Percentiles rank a stretch among this genome's conserved stretches.
phyloP scores from a whole-genome alignment of 2,329 filamentous ascomycete genomes.

The Ilyonectria robusta region DNA sequence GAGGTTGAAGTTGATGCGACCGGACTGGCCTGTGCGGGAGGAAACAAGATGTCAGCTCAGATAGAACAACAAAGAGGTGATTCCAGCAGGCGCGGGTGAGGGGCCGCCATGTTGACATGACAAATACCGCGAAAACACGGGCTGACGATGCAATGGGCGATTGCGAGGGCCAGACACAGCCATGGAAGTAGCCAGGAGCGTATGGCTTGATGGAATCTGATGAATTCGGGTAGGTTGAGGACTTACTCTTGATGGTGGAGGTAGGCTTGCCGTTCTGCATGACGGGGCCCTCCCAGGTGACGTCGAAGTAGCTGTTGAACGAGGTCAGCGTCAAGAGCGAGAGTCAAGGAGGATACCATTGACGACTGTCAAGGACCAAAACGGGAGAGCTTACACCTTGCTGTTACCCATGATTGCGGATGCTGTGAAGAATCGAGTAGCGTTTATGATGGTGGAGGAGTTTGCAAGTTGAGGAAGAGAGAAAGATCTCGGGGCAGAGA shows the following conservation, averaged over 20 bases:
- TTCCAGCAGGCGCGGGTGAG: constrained; percentile 9
- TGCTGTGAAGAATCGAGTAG: constrained; percentile 66
- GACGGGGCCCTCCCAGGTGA: constrained; percentile 80
- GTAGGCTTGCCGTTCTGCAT: constrained; percentile 73
- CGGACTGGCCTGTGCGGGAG: constrained; percentile 72
- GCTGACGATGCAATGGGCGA: background rate
- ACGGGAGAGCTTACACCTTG: constrained; percentile 72
- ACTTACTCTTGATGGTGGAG: constrained; percentile 71
- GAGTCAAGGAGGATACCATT: background rate
- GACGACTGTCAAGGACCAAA: constrained; percentile 20
- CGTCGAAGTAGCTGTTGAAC: constrained; percentile 75
- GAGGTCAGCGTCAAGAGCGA: constrained; percentile 40
- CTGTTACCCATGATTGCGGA: constrained; percentile 77
- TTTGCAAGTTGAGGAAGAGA: constrained; percentile 58
- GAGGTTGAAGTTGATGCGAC: constrained; percentile 91
- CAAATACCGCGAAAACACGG: constrained; percentile 25
- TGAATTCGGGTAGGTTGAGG: constrained; percentile 21
- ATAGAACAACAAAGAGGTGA: constrained; percentile 6
- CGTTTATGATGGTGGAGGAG: constrained; percentile 57
- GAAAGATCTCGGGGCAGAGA: constrained; percentile 57
- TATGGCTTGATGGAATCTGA: constrained; percentile 15
- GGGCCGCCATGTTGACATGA: constrained; percentile 23
- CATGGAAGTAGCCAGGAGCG: background rate
- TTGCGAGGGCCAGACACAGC: background rate
- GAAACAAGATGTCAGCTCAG: constrained; percentile 38